Evolutionary conservation across 306 rosid genomes (phyloP).

Genomic region (Gastrolobium bilobum): DNA sequence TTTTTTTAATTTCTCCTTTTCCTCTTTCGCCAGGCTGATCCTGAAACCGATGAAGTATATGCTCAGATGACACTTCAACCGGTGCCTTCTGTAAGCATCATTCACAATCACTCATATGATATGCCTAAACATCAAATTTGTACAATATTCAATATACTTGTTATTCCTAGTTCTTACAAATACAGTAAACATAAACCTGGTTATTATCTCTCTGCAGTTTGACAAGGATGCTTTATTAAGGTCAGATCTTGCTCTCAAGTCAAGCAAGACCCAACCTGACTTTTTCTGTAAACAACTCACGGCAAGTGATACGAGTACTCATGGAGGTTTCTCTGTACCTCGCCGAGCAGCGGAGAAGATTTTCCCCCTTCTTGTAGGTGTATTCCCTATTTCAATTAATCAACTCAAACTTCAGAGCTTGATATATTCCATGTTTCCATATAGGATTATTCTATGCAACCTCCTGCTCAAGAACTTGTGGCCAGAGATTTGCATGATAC

Average conservation of each 20-base stretch:
- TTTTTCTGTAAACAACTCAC: constrained; percentile 96
- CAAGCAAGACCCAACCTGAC: constrained; percentile 83
- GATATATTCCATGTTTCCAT: constrained; percentile 36
- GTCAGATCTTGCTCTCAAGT: constrained; percentile 91
- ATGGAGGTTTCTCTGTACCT: constrained; percentile 98
- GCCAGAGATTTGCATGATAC: constrained; percentile 93
- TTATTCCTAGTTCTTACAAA: not conserved
- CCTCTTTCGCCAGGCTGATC: constrained; percentile 74
- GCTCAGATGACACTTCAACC: constrained; percentile 98
- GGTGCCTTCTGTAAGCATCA: constrained; percentile 71
- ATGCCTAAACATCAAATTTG: constrained; percentile 3
- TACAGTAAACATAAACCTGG: not conserved
- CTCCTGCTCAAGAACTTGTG: constrained; percentile 96
- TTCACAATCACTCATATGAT: constrained; percentile 17
- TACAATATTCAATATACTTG: not conserved
- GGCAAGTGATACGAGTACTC: constrained; percentile 98
- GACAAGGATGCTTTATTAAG: constrained; percentile 88
- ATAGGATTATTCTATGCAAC: constrained; percentile 89
- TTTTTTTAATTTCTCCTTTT: not conserved
- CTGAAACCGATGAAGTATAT: constrained; percentile 93
- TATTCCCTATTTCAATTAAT: not conserved
- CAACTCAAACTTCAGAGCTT: constrained; percentile 38
- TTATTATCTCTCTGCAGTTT: constrained; percentile 52
- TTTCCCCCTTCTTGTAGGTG: constrained; percentile 87
- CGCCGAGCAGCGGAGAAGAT: constrained; percentile 99